Evolutionary conservation across 306 rosid species (phyloP).

Genomic region (Cotoneaster glaucophyllus): DNA sequence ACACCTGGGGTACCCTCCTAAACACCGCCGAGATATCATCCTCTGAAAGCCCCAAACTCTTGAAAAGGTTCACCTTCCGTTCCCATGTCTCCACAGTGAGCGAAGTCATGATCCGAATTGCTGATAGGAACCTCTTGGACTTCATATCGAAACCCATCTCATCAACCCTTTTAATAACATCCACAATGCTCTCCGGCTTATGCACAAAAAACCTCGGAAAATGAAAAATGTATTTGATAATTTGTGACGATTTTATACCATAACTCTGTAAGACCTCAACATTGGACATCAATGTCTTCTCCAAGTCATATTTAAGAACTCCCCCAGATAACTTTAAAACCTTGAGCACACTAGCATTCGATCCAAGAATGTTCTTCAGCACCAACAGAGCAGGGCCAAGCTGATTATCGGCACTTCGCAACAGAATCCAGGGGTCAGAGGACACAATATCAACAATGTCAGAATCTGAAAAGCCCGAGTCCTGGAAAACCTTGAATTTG

Average conservation of each 20-base stretch:
- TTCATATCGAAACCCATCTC: slow-evolving; percentile 31
- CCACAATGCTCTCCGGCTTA: slow-evolving; percentile 21
- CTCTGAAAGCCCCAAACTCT: slow-evolving; percentile 21
- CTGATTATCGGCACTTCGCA: slow-evolving; percentile 1
- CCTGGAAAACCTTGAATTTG: slow-evolving; percentile 32
- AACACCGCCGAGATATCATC: slow-evolving; percentile 12
- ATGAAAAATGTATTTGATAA: neutral
- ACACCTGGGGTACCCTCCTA: slow-evolving; percentile 20
- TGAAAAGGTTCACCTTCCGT: slow-evolving; percentile 21
- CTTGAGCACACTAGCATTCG: slow-evolving; percentile 9
- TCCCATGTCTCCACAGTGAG: slow-evolving; percentile 27
- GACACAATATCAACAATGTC: slow-evolving; percentile 24
- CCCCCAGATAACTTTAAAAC: slow-evolving; percentile 16
- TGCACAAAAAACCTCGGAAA: slow-evolving; percentile 21
- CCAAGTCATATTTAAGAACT: slow-evolving; percentile 21
- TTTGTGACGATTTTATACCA: slow-evolving; percentile 18
- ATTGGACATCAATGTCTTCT: slow-evolving; percentile 25
- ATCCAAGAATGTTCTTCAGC: slow-evolving; percentile 27
- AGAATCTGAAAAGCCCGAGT: slow-evolving; percentile 14
- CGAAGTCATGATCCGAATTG: slow-evolving; percentile 23
- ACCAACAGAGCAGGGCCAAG: slow-evolving; percentile 13
- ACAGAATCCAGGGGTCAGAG: slow-evolving; percentile 23
- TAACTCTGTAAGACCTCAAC: slow-evolving; percentile 18
- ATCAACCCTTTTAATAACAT: slow-evolving; percentile 15
- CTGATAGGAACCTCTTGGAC: slow-evolving; percentile 23